These are phyloP conservation scores for Phycomyces nitens DNA, from an alignment of 192 early-diverging fungal genomes.

Conservation along the genomic window DNA sequence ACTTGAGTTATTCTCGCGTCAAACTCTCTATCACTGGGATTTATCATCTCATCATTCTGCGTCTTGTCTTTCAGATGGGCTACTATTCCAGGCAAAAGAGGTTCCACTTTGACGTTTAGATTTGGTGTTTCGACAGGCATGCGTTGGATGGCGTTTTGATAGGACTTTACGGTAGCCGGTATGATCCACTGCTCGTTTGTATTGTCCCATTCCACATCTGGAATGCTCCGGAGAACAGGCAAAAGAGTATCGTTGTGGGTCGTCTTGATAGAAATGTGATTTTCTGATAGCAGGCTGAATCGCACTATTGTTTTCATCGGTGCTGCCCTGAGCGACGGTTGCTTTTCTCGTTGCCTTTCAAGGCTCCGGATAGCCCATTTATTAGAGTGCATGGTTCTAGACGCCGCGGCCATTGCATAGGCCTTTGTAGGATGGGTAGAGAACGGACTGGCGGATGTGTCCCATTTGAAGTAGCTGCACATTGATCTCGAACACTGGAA, in stretches of 20 bases:
- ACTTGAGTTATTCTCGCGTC: slow-evolving; percentile 2
- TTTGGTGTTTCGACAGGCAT: not conserved
- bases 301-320: not conserved
- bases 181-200: not conserved
- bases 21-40: not conserved
- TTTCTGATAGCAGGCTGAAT: slow-evolving; percentile 8
- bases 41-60: not conserved
- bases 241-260: slow-evolving; percentile 1
- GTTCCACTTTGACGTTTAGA: not conserved
- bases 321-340: not conserved
- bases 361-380: not conserved
- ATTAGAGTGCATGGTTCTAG: not conserved
- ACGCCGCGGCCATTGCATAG: not conserved
- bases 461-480: slow-evolving; percentile 19
- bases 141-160: not conserved
- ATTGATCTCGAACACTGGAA: slow-evolving; percentile 5
- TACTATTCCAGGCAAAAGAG: not conserved
- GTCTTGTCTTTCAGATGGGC: not conserved
- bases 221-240: not conserved
- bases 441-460: not conserved
- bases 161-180: slow-evolving; percentile 2
- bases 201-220: slow-evolving; percentile 3
- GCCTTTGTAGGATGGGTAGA: not conserved
- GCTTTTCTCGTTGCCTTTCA: not conserved
- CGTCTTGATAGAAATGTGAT: slow-evolving; percentile 7